Conservation (phyloP, 2,329 filamentous ascomycete genomes). For the Verticillium klebahnii region DNA sequence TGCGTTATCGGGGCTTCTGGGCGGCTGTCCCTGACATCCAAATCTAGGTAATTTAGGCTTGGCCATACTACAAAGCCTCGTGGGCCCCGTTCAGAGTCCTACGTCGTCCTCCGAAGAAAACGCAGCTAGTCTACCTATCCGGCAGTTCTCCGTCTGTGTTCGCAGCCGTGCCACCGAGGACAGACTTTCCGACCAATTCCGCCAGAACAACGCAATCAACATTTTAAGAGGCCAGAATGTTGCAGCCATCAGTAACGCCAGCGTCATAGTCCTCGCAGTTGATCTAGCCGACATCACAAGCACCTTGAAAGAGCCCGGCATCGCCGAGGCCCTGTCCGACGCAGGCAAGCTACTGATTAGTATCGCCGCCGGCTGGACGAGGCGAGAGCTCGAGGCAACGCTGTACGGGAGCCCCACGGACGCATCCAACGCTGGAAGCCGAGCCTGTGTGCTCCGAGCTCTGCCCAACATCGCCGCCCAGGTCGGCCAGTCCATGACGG, state of each 20-base stretch:
- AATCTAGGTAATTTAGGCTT: slow-evolving; percentile 23
- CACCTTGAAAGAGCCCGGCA: slow-evolving; percentile 28
- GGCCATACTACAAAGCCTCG: slow-evolving; percentile 20
- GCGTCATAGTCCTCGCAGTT: slow-evolving; percentile 40
- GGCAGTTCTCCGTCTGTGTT: slow-evolving; percentile 21
- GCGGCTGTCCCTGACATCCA: not conserved
- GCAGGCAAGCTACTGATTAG: slow-evolving; percentile 42
- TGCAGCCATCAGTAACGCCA: slow-evolving; percentile 26
- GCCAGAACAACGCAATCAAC: slow-evolving; percentile 18
- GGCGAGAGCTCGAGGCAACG: slow-evolving; percentile 28
- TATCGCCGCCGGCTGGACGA: slow-evolving; percentile 44
- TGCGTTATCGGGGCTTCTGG: too few relatives aligned
- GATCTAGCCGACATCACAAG: slow-evolving; percentile 38
- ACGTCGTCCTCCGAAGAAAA: not conserved
- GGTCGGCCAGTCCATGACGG: slow-evolving; percentile 25
- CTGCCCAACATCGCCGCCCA: slow-evolving; percentile 29
- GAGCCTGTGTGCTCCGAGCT: slow-evolving; percentile 22
- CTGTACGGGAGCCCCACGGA: not conserved
- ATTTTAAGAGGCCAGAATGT: slow-evolving; percentile 21
- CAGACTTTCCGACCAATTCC: slow-evolving; percentile 11
- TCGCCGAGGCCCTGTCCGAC: slow-evolving; percentile 28
- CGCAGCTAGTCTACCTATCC: slow-evolving; percentile 13
- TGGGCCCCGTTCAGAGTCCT: not conserved
- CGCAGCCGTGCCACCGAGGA: slow-evolving; percentile 17
- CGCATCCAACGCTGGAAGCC: slow-evolving; percentile 7